These are phyloP conservation scores for Boletus rufocinnamomeus DNA, from an alignment of 768 basidiomycete species.

Conservation along the genomic window DNA sequence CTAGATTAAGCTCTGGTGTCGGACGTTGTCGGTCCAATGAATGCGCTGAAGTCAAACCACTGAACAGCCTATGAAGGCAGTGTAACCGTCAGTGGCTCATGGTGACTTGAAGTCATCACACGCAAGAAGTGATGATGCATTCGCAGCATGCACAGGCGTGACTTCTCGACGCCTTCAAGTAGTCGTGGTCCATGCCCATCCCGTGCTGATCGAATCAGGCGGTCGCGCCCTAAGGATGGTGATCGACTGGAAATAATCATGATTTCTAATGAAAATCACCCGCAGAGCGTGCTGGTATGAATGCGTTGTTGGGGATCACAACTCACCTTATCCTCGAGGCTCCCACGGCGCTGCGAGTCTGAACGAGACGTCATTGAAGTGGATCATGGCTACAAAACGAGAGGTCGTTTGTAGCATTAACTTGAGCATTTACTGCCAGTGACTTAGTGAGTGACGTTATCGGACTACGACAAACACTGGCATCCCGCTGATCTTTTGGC, in stretches of 20 bases:
- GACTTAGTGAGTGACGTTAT: background rate
- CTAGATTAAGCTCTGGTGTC: background rate
- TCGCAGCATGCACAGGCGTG: background rate
- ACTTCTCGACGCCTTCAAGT: background rate
- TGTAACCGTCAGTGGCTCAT: background rate
- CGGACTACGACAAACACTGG: background rate
- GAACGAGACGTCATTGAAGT: background rate
- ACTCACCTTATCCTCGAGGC: constrained; percentile 24
- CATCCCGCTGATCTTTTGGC: background rate
- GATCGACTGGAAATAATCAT: background rate
- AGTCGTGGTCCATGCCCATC: background rate
- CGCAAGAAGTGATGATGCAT: background rate
- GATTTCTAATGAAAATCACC: constrained; percentile 1
- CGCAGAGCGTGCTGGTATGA: background rate
- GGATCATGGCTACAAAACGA: background rate
- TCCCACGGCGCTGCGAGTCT: background rate
- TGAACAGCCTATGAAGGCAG: background rate
- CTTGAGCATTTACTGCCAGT: constrained; percentile 15
- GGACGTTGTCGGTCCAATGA: background rate
- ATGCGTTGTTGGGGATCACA: background rate
- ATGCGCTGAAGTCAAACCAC: background rate
- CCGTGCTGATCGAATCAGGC: background rate
- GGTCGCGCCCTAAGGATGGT: background rate
- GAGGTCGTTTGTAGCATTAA: background rate
- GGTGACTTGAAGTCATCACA: background rate